Evolutionary conservation across 805 yeast species (phyloP), one percentile per base, ranked within the genome.

Genomic region (Candida verbasci): DNA sequence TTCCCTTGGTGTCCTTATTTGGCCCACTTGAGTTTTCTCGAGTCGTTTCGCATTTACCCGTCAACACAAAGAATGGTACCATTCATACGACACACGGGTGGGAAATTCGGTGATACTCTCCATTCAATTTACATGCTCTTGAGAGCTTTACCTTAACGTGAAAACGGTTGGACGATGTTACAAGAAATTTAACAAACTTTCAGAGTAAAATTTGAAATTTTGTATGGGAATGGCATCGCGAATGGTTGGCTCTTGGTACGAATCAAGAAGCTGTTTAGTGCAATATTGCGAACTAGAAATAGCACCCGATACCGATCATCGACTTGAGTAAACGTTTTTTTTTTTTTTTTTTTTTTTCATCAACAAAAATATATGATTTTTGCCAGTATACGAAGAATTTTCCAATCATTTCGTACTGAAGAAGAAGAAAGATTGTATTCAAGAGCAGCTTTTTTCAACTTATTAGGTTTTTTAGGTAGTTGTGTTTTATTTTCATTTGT

Each of bases 401-500:
- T 86, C 53, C 79, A 88, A 16, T 82, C 93, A 4, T 86, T 86
- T 51, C 62, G 96, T 14, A 76, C 93, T 2, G 95, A 86, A 44
- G 94, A 86, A 47, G 95, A 86, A 48, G 95, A 87, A 55, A 64
- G 89, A 34, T 63, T 69, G 35, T 82, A 78, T 48, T 84, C 95
- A 0, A 65, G 96, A 32, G 70, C 74, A 43, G 95, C 95, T 1
- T 82, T 82, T 51, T 82, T 80, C 61, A 78, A 86, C 44, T 69
- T 87, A 20, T 63, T 86, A 20, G 95, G 95, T 11, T 86, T 85
- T 47, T 56, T 86, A 11, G 87, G 91, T 0, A 74, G 88, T 12
- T 85, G 95, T 54, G 89, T 85, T 10, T 61, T 80, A 23, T 86
- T 87, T 55, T 82, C 91, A 21, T 78, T 86, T 46, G 78, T 85